Evolutionary conservation across 2,329 filamentous ascomycete genomes (phyloP).

Genomic region (Nothomitra cinnamomea): DNA sequence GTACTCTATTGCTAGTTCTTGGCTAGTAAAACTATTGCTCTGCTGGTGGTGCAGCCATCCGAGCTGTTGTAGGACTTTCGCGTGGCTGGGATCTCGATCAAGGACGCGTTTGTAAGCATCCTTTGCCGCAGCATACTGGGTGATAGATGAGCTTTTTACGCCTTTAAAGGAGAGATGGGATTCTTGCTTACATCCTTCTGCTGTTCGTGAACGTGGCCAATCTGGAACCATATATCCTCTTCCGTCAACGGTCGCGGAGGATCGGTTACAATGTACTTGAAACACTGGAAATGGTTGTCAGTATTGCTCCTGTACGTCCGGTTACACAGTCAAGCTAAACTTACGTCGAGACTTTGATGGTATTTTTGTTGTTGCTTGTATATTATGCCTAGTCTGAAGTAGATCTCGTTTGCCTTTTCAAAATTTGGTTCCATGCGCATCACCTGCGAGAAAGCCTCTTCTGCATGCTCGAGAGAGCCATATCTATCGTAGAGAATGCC

Average conservation of each 20-base stretch:
- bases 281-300: constrained; percentile 47
- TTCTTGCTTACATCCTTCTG: constrained; percentile 74
- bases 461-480: constrained; percentile 88
- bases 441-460: constrained; percentile 94
- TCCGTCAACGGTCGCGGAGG: constrained; percentile 85
- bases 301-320: not conserved
- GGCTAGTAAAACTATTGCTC: constrained; percentile 75
- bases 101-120: constrained; percentile 82
- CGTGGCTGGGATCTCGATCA: constrained; percentile 86
- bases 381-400: constrained; percentile 96
- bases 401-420: constrained; percentile 98
- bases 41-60: constrained; percentile 97
- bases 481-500: constrained; percentile 95
- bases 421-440: constrained; percentile 98
- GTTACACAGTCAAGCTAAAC: constrained; percentile 12
- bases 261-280: constrained; percentile 91
- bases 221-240: constrained; percentile 99
- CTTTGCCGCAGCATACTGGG: constrained; percentile 81
- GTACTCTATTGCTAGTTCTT: constrained; percentile 93
- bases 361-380: constrained; percentile 98
- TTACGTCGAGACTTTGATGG: constrained; percentile 74
- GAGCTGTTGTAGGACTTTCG: constrained; percentile 93
- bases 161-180: not conserved
- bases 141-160: not conserved
- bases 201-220: constrained; percentile 95